Evolutionary conservation across 768 basidiomycete genomes (phyloP).

Genomic region (Dioszegia crocea): DNA sequence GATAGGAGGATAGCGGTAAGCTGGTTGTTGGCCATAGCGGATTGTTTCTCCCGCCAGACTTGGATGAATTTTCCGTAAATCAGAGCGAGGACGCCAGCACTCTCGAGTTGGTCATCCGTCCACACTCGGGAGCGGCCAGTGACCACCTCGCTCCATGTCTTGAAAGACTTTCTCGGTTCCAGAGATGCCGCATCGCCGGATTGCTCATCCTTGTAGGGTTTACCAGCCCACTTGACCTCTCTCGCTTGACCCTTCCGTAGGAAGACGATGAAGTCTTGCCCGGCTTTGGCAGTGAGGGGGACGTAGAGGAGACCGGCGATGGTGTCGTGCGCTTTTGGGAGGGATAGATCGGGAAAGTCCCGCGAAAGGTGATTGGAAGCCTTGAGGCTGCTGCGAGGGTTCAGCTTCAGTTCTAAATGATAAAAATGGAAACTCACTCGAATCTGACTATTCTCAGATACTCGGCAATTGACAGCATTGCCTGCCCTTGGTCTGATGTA

Average conservation of each 20-base stretch:
- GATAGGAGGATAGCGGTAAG: constrained; percentile 69
- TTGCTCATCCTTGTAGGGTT: constrained; percentile 57
- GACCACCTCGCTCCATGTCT: constrained; percentile 71
- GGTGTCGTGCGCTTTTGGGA: constrained; percentile 57
- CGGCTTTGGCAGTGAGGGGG: constrained; percentile 62
- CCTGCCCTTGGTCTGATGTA: constrained; percentile 59
- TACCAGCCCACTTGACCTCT: constrained; percentile 75
- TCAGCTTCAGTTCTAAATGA: not conserved
- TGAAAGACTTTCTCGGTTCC: constrained; percentile 76
- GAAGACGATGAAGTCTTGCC: constrained; percentile 76
- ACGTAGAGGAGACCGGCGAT: constrained; percentile 73
- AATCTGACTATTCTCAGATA: constrained; percentile 71
- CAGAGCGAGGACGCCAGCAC: constrained; percentile 70
- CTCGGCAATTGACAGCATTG: constrained; percentile 72
- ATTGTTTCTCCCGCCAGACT: constrained; percentile 79
- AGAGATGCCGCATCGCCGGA: constrained; percentile 53
- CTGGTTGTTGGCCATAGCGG: constrained; percentile 65
- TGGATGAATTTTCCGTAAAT: constrained; percentile 78
- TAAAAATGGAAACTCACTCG: constrained; percentile 53
- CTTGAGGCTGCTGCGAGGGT: constrained; percentile 58
- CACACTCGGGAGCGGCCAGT: constrained; percentile 65
- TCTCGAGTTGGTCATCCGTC: constrained; percentile 80
- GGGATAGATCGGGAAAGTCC: constrained; percentile 69
- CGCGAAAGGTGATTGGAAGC: constrained; percentile 63
- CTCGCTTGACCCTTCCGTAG: constrained; percentile 67